A percentile compares a stretch with the other conserved stretches of the same genome.
Conservation (phyloP, 202 grass and related monocot genomes). For the Panicum hallii region DNA sequence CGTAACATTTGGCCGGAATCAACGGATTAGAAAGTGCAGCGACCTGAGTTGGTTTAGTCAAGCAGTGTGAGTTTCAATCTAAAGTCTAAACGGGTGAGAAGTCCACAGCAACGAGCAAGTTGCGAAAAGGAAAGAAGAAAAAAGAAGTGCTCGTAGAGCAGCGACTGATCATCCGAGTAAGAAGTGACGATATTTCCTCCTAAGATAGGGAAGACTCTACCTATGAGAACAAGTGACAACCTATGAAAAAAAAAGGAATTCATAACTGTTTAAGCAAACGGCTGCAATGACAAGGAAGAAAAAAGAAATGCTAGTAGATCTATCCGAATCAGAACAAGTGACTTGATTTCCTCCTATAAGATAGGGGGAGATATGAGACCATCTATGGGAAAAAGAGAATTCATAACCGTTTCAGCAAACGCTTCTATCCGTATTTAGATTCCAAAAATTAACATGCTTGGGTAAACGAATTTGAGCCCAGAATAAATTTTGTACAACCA, state of each 20-base stretch:
- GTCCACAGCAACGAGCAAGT: background rate
- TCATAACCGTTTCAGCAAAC: background rate
- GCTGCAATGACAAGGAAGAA: no score
- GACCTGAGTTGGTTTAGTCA: conserved; percentile 20
- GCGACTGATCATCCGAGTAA: background rate
- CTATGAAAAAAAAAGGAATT: background rate
- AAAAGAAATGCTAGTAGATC: no score
- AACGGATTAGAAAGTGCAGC: conserved; percentile 6
- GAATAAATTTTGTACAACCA: background rate
- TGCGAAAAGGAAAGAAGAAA: background rate
- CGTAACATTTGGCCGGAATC: conserved; percentile 22
- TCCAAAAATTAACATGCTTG: background rate
- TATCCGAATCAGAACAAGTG: no score
- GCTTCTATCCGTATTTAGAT: background rate
- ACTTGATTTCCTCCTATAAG: no score
- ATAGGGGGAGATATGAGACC: no score
- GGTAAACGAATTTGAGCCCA: background rate
- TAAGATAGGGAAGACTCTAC: background rate
- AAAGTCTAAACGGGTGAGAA: conserved; percentile 1
- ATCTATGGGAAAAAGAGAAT: background rate
- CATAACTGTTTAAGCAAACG: background rate
- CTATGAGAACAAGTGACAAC: background rate
- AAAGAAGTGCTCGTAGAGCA: background rate
- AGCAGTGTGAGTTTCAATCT: conserved; percentile 10
- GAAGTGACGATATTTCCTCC: background rate